Percentiles rank a stretch among this genome's conserved stretches.
These are phyloP conservation scores for Globisporangium irregulare DNA, from an alignment of 352 stramenopile species.

Conservation along the genomic window DNA sequence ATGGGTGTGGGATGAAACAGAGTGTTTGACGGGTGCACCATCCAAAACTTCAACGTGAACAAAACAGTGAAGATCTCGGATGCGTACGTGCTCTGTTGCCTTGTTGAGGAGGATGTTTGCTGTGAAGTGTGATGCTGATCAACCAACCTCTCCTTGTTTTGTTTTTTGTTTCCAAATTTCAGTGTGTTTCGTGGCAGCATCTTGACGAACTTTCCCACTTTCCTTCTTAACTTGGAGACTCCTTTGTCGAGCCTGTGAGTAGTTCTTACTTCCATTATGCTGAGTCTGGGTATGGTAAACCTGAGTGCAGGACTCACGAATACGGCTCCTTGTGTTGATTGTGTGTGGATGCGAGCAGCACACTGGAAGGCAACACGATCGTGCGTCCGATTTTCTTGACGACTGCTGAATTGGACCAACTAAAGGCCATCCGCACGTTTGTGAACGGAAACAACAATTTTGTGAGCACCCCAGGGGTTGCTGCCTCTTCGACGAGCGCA, in stretches of 20 bases:
- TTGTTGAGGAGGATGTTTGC: neutral
- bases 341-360: slow-evolving; percentile 7
- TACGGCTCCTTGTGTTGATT: neutral
- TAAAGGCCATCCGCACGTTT: slow-evolving; percentile 22
- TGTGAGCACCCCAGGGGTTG: neutral
- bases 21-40: slow-evolving; percentile 37
- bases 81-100: slow-evolving; percentile 21
- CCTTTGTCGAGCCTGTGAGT: slow-evolving; percentile 17
- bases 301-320: neutral
- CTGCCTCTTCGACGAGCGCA: neutral
- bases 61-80: slow-evolving; percentile 31
- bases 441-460: slow-evolving; percentile 18
- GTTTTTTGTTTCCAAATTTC: neutral
- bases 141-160: neutral
- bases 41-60: slow-evolving; percentile 36
- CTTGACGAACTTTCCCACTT: slow-evolving; percentile 38
- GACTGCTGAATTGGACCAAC: slow-evolving; percentile 7
- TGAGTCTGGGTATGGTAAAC: neutral
- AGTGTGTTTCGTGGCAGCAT: slow-evolving; percentile 42
- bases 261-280: neutral
- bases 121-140: neutral
- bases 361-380: slow-evolving; percentile 20
- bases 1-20: slow-evolving; percentile 17
- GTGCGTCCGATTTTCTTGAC: slow-evolving; percentile 19
- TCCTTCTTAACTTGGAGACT: slow-evolving; percentile 32